Evolutionary conservation across 2,329 filamentous ascomycete genomes (phyloP).

Genomic region (Rutstroemia sp.): DNA sequence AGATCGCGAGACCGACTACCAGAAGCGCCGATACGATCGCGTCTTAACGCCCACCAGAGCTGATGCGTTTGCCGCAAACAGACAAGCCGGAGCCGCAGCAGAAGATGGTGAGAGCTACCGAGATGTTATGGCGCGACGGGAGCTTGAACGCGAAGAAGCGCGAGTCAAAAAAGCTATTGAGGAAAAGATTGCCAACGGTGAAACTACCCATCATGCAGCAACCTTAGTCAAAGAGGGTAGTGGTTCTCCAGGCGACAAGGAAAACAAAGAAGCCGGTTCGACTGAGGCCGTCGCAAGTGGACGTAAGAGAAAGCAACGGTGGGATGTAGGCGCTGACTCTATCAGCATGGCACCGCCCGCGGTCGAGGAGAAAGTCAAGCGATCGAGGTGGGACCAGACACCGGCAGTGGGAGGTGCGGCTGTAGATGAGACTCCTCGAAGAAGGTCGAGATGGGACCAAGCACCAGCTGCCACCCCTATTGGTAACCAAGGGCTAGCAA

Average conservation of each 20-base stretch:
- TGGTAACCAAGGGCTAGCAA: conserved; percentile 65
- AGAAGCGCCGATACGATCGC: conserved; percentile 89
- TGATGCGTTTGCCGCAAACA: conserved; percentile 75
- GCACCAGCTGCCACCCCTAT: conserved; percentile 75
- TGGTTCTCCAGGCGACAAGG: conserved; percentile 50
- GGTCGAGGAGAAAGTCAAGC: conserved; percentile 50
- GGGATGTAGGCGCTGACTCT: conserved; percentile 67
- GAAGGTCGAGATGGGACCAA: conserved; percentile 87
- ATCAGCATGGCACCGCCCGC: conserved; percentile 41
- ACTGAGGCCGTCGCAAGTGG: conserved; percentile 55
- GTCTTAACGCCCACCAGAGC: conserved; percentile 77
- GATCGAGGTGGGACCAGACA: conserved; percentile 83
- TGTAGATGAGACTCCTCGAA: conserved; percentile 56
- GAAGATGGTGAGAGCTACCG: conserved; percentile 76
- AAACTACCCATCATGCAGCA: conserved; percentile 58
- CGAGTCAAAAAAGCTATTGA: conserved; percentile 74
- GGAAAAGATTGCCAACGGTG: conserved; percentile 54
- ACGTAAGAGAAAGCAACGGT: conserved; percentile 87
- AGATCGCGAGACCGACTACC: conserved; percentile 94
- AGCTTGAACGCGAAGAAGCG: conserved; percentile 89
- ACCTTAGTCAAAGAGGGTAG: conserved; percentile 58
- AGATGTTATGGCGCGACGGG: conserved; percentile 83
- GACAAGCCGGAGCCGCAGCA: conserved; percentile 51
- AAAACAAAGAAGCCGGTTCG: conserved; percentile 63
- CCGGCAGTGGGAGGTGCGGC: conserved; percentile 48